A percentile compares a stretch with the other conserved stretches of the same genome.
Conservation (phyloP, 352 stramenopile genomes). For the Phytopythium cucurbitacearum region DNA sequence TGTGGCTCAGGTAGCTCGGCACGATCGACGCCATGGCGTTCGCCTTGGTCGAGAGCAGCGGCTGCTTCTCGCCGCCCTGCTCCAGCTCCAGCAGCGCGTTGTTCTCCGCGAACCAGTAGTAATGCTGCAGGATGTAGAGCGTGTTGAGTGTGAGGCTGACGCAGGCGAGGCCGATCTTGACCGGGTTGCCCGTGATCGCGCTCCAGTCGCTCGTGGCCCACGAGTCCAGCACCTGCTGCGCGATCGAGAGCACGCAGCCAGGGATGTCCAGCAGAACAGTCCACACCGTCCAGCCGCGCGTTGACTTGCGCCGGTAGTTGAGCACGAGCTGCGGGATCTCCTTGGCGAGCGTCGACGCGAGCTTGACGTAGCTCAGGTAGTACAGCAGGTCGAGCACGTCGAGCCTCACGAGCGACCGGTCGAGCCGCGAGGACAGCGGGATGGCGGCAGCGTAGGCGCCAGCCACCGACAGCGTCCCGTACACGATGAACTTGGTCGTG, state of each 20-base stretch:
- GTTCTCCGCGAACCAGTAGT: conserved; percentile 76
- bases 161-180: conserved; percentile 91
- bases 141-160: conserved; percentile 93
- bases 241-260: conserved; percentile 81
- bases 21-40: no score
- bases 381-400: conserved; percentile 90
- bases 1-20: no score
- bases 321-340: conserved; percentile 91
- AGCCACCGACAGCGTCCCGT: conserved; percentile 23
- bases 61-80: not conserved
- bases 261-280: conserved; percentile 95
- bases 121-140: conserved; percentile 94
- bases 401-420: conserved; percentile 14
- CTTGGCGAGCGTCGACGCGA: conserved; percentile 91
- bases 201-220: conserved; percentile 83
- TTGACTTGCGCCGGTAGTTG: conserved; percentile 91
- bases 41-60: not conserved
- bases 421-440: conserved; percentile 11
- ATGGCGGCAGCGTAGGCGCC: conserved; percentile 25
- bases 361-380: conserved; percentile 90
- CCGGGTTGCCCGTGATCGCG: conserved; percentile 89
- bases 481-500: conserved; percentile 27
- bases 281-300: conserved; percentile 91
- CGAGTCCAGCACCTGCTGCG: conserved; percentile 90
- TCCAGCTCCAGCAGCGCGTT: conserved; percentile 10